Percentiles rank a stretch among this genome's conserved stretches.
Conservation (phyloP, 345 rosid species). For the Eucalyptus tenuipes region DNA sequence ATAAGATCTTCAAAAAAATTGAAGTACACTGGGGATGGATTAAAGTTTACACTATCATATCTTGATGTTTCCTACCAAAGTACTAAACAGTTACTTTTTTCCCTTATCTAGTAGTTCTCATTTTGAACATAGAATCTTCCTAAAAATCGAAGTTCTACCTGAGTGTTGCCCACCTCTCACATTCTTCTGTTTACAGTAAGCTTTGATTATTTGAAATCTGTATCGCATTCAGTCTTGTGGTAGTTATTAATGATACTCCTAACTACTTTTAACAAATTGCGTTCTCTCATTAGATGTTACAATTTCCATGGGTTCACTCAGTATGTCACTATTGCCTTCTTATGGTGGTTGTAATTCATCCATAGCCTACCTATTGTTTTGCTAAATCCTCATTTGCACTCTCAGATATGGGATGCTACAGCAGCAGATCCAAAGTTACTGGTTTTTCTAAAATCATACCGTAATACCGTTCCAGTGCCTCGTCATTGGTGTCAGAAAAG, state of each 20-base stretch:
- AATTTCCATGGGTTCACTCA: neutral
- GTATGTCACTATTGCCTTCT: neutral
- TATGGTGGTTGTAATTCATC: neutral
- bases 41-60: neutral
- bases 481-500: constrained; percentile 99
- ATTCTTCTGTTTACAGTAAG: neutral
- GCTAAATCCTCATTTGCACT: neutral
- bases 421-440: constrained; percentile 93
- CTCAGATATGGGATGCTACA: constrained; percentile 99
- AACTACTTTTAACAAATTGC: neutral
- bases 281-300: neutral
- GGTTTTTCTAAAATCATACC: constrained; percentile 83
- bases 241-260: neutral
- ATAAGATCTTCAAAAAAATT: neutral
- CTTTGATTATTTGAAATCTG: neutral
- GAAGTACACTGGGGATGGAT: neutral
- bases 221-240: neutral
- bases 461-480: constrained; percentile 97
- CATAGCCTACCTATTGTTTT: neutral
- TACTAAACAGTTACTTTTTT: neutral
- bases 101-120: neutral
- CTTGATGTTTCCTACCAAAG: neutral
- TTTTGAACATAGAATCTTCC: neutral
- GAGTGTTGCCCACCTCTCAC: neutral
- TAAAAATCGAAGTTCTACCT: neutral